Evolutionary conservation across 768 basidiomycete species (phyloP).

Genomic region (Leccinum variicolor): DNA sequence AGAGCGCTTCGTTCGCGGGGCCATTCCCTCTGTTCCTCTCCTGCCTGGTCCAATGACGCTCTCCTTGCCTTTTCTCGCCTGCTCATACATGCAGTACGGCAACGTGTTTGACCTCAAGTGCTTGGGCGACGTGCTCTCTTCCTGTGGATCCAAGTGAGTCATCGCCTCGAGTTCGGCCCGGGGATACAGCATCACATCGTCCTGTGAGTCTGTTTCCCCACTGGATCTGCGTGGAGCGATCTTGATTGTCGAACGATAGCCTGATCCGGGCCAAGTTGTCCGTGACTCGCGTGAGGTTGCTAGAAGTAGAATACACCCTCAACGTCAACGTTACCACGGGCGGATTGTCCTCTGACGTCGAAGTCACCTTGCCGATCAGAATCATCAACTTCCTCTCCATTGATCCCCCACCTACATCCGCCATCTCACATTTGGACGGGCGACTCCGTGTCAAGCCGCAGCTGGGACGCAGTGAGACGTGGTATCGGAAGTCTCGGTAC

Average conservation of each 20-base stretch:
- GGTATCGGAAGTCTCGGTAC: conserved; percentile 29
- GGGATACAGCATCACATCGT: no score
- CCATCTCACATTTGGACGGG: conserved; percentile 20
- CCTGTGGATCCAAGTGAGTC: conserved; percentile 7
- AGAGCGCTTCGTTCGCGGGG: no score
- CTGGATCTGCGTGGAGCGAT: conserved; percentile 1
- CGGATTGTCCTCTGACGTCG: conserved; percentile 62
- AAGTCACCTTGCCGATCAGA: conserved; percentile 68
- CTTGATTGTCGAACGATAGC: conserved; percentile 35
- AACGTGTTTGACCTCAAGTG: conserved; percentile 31
- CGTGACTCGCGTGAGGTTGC: no score
- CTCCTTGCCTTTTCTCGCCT: conserved; percentile 25
- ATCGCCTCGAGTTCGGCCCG: no score
- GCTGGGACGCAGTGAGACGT: conserved; percentile 21
- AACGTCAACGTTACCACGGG: no score
- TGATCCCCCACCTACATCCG: conserved; percentile 63
- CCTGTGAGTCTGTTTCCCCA: conserved; percentile 55
- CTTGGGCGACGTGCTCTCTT: conserved; percentile 24
- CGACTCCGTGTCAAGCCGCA: conserved; percentile 24
- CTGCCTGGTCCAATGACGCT: no score
- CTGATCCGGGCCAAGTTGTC: conserved; percentile 70
- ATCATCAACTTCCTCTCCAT: conserved; percentile 78
- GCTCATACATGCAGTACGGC: conserved; percentile 42
- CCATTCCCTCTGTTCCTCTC: no score
- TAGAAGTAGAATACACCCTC: conserved; percentile 69